A percentile compares a stretch with the other conserved stretches of the same genome.
Conservation (phyloP, 331 rosid genomes). For the Acacia pycnantha region DNA sequence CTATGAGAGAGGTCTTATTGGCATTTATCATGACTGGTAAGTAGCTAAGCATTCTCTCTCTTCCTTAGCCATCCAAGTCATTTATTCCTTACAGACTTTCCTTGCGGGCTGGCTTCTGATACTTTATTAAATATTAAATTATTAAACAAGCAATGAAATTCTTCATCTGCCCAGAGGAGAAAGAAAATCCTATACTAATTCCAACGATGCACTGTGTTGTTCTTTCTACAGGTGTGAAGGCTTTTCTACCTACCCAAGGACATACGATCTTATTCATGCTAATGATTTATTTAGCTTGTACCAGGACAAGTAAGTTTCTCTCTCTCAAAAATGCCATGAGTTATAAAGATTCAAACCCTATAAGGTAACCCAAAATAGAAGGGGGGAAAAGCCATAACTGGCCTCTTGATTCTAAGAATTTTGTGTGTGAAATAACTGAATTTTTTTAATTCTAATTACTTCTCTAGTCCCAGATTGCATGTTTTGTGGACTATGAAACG, state of each 20-base stretch:
- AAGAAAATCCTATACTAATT: constrained; percentile 8
- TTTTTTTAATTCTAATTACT: neutral
- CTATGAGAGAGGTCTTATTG: constrained; percentile 91
- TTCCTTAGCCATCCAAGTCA: neutral
- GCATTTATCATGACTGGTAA: constrained; percentile 96
- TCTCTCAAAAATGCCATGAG: neutral
- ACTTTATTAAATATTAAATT: neutral
- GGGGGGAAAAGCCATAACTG: neutral
- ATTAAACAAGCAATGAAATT: constrained; percentile 3
- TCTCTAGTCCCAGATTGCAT: neutral
- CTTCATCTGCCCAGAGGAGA: neutral
- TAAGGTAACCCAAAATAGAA: neutral
- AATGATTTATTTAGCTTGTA: constrained; percentile 79
- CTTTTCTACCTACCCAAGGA: constrained; percentile 96
- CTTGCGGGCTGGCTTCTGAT: constrained; percentile 20
- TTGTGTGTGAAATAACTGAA: neutral
- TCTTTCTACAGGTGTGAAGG: constrained; percentile 91
- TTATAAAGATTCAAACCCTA: neutral
- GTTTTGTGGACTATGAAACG: neutral
- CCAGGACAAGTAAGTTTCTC: constrained; percentile 64
- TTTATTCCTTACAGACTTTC: constrained; percentile 16
- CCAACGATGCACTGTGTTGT: constrained; percentile 16
- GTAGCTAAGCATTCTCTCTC: constrained; percentile 26
- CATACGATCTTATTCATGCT: constrained; percentile 88
- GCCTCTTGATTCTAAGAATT: neutral